These are phyloP conservation scores for Lolium multiflorum DNA, from an alignment of 176 grass and related monocot species.

Conservation along the genomic window DNA sequence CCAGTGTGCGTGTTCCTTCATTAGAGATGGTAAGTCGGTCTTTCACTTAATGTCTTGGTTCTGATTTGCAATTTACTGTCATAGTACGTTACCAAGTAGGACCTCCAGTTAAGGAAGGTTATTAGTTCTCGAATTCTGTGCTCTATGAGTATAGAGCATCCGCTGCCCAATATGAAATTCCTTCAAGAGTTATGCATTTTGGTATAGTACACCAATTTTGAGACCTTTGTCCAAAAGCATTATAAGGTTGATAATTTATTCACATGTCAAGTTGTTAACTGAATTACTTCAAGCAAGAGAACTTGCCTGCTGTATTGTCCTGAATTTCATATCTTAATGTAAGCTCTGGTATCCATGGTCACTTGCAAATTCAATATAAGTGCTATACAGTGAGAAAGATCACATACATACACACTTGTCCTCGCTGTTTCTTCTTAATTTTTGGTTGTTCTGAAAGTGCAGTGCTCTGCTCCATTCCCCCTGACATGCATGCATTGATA, in stretches of 20 bases:
- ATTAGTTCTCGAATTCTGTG: background rate
- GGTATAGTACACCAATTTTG: background rate
- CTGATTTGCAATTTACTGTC: conserved; percentile 38
- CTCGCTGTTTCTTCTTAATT: conserved; percentile 1
- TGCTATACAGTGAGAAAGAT: background rate
- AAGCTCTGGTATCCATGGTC: background rate
- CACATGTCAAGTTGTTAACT: background rate
- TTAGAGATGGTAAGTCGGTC: conserved; percentile 73
- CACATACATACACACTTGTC: background rate
- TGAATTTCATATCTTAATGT: background rate
- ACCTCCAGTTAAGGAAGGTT: conserved; percentile 1
- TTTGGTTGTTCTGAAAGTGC: background rate
- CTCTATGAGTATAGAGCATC: background rate
- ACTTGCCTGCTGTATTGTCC: background rate
- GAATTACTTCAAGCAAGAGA: background rate
- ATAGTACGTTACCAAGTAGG: background rate
- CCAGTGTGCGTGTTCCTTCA: conserved; percentile 75
- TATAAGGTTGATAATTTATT: background rate
- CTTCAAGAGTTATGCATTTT: background rate
- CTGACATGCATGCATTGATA: conserved; percentile 20
- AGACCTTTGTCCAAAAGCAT: background rate
- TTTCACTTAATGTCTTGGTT: background rate
- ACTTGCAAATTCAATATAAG: conserved; percentile 7
- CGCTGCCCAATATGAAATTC: background rate
- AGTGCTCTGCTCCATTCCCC: background rate